Percentiles rank a stretch among this genome's conserved stretches.
Evolutionary conservation across 805 yeast species (phyloP).

Genomic region (Priceomyces medius): DNA sequence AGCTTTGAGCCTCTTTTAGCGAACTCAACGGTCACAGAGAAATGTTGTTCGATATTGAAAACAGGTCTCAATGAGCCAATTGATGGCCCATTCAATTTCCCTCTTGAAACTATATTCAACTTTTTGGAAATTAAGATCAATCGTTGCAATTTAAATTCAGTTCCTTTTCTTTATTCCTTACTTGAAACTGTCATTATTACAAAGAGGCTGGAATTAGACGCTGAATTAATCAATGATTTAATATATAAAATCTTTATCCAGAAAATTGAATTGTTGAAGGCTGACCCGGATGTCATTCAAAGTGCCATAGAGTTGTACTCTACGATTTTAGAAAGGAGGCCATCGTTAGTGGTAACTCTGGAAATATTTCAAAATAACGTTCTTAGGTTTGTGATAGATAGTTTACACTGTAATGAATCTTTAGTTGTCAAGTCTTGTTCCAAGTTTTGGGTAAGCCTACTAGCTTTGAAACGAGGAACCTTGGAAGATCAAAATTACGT

Average conservation of each 20-base stretch:
- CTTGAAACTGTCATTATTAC: slow-evolving; percentile 45
- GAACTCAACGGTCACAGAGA: slow-evolving; percentile 57
- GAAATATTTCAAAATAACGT: slow-evolving; percentile 21
- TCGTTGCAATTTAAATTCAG: slow-evolving; percentile 27
- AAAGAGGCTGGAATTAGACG: slow-evolving; percentile 28
- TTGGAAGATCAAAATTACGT: slow-evolving; percentile 39
- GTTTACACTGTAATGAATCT: slow-evolving; percentile 50
- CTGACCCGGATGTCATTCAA: slow-evolving; percentile 62
- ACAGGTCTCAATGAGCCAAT: slow-evolving; percentile 61
- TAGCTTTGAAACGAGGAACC: slow-evolving; percentile 47
- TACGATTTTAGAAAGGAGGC: slow-evolving; percentile 48
- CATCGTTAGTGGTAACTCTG: slow-evolving; percentile 44
- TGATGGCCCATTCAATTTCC: slow-evolving; percentile 66
- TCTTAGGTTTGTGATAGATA: slow-evolving; percentile 31
- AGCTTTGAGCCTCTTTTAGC: slow-evolving; percentile 35
- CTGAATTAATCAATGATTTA: slow-evolving; percentile 33
- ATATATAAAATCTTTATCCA: slow-evolving; percentile 38
- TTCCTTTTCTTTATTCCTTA: slow-evolving; percentile 46
- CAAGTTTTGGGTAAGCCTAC: slow-evolving; percentile 54
- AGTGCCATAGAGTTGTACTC: slow-evolving; percentile 51
- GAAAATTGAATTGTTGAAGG: slow-evolving; percentile 31
- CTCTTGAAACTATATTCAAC: slow-evolving; percentile 35
- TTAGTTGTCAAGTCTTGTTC: slow-evolving; percentile 53
- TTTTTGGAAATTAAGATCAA: slow-evolving; percentile 36
- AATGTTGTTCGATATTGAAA: slow-evolving; percentile 60